These are phyloP conservation scores for Trichoderma aggressivum DNA, from an alignment of 2,329 filamentous ascomycete species.

Conservation along the genomic window DNA sequence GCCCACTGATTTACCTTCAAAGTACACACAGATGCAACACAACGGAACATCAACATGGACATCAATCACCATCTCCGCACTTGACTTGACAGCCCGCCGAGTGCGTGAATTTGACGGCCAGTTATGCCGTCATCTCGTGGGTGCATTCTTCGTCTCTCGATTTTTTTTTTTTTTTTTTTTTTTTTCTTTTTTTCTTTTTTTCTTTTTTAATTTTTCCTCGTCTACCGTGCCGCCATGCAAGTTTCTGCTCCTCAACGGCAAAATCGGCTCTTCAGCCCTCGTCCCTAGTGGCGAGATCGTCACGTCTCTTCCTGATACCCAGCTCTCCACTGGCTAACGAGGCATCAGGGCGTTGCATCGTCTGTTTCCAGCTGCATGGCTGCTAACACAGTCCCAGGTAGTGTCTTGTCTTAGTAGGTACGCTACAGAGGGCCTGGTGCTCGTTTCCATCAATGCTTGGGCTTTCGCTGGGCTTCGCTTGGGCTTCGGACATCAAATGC, in stretches of 20 bases:
- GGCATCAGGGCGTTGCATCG: conserved; percentile 2
- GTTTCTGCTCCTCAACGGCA: conserved; percentile 3
- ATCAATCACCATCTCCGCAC: background rate
- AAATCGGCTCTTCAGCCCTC: conserved; percentile 15
- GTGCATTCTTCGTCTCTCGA: background rate
- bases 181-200: background rate
- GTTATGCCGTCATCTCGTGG: background rate
- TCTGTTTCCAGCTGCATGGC: background rate
- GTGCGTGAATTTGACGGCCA: background rate
- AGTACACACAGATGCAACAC: background rate
- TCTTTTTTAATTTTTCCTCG: background rate
- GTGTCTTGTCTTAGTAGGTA: background rate
- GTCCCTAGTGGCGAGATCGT: conserved; percentile 5
- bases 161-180: background rate
- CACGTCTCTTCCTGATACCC: background rate
- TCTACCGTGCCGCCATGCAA: background rate
- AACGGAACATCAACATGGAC: background rate
- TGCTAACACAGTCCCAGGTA: background rate
- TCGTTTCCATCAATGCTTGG: background rate
- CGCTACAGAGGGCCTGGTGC: background rate
- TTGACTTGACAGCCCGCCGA: background rate
- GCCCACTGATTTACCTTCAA: background rate
- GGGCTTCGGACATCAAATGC: background rate
- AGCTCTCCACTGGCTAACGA: background rate
- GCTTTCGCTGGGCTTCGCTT: background rate